Conservation (phyloP, 768 basidiomycete species). For the Tulasnella sp. region DNA sequence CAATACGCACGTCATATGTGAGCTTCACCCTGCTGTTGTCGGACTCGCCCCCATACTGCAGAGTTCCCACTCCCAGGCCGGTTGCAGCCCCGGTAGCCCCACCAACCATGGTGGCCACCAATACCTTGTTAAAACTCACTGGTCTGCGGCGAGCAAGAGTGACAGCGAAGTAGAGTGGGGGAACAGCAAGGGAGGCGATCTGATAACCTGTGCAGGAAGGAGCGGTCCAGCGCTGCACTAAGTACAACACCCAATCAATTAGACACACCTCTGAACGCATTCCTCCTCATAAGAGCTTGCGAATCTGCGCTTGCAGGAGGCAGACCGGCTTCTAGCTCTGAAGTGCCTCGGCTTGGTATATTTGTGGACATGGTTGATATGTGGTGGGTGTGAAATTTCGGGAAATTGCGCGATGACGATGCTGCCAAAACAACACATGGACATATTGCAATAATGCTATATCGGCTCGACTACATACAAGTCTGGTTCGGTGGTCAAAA, state of each 20-base stretch:
- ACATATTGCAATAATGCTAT: too few species aligned
- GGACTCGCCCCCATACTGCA: conserved; percentile 3
- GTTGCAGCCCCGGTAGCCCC: conserved; percentile 32
- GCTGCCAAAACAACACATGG: too few species aligned
- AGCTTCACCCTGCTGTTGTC: background rate
- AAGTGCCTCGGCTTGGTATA: too few species aligned
- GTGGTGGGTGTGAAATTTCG: background rate
- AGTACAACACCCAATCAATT: background rate
- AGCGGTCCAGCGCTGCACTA: background rate
- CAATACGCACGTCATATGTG: conserved; percentile 5
- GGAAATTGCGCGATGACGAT: background rate
- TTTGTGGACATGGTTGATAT: too few species aligned
- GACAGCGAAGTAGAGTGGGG: conserved; percentile 49
- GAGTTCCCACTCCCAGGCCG: background rate
- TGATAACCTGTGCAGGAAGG: conserved; percentile 42
- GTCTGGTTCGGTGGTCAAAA: too few species aligned
- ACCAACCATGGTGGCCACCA: conserved; percentile 66
- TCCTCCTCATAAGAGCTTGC: background rate
- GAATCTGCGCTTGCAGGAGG: background rate
- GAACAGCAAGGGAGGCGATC: conserved; percentile 48
- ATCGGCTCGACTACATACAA: too few species aligned
- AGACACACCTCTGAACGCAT: conserved; percentile 7
- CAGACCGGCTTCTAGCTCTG: too few species aligned
- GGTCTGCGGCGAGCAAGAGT: conserved; percentile 46
- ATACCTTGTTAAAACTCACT: conserved; percentile 48